Percentiles rank a stretch among this genome's conserved stretches.
Conservation (phyloP, 2,329 filamentous ascomycete species). For the Colletotrichum sublineola region DNA sequence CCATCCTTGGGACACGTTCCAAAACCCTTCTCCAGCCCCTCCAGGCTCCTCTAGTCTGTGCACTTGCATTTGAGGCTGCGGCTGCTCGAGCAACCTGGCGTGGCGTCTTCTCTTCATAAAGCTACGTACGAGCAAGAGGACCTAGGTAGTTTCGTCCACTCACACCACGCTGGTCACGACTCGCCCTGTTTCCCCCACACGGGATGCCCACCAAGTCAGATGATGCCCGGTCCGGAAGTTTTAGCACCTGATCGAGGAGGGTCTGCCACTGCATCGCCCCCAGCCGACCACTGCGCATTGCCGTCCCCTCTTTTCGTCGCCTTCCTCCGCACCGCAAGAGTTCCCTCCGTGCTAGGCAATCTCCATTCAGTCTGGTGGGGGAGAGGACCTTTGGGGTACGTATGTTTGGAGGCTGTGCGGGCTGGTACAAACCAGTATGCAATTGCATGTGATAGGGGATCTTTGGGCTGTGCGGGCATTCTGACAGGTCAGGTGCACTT, state of each 20-base stretch:
- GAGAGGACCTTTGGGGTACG: conserved; percentile 9
- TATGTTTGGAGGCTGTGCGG: conserved; percentile 17
- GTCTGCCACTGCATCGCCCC: conserved; percentile 29
- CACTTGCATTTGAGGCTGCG: conserved; percentile 10
- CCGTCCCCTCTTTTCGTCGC: no score
- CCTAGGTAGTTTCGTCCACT: conserved; percentile 13
- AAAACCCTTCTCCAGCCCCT: conserved; percentile 26
- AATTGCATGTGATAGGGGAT: conserved; percentile 37
- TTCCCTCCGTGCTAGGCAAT: conserved; percentile 5
- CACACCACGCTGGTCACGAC: background rate
- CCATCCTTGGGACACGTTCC: conserved; percentile 28
- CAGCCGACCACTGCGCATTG: background rate
- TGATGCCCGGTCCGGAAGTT: conserved; percentile 37
- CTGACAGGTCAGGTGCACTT: conserved; percentile 19
- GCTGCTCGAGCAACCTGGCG: conserved; percentile 15
- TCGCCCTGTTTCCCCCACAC: conserved; percentile 20
- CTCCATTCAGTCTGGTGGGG: background rate
- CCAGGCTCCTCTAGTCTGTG: conserved; percentile 24
- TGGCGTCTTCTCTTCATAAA: background rate
- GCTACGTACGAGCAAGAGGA: conserved; percentile 3
- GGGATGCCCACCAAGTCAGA: conserved; percentile 28
- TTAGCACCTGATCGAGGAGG: conserved; percentile 40
- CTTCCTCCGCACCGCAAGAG: conserved; percentile 6
- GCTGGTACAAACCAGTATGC: background rate
- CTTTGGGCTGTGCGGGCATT: conserved; percentile 8